phyloP scores from a whole-genome alignment of 208 protist species.

The Leishmania amazonensis region DNA sequence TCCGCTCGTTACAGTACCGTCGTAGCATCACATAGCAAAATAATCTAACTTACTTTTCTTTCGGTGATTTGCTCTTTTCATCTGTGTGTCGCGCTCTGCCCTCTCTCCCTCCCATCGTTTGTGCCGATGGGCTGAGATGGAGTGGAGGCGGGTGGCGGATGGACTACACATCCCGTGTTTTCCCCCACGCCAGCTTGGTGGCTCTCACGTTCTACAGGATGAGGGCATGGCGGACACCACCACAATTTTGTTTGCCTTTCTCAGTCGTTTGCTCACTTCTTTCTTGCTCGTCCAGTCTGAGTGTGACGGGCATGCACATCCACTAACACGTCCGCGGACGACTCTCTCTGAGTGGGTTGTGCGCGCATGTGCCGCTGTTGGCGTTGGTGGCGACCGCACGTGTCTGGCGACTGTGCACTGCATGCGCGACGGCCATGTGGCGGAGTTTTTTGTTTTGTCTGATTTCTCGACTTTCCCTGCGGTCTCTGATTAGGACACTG shows the following conservation, averaged over 20 bases:
- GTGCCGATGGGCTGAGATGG: neutral
- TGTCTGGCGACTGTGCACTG: neutral
- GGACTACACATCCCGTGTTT: neutral
- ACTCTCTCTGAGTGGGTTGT: neutral
- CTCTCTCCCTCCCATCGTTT: neutral
- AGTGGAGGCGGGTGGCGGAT: neutral
- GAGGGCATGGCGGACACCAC: neutral
- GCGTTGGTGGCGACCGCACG: neutral
- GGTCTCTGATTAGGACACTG: neutral
- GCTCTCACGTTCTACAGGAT: neutral
- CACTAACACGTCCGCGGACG: neutral
- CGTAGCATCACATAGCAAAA: neutral
- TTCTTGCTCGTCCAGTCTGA: neutral
- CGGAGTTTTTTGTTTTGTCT: neutral
- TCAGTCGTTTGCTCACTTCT: neutral
- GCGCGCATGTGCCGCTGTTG: neutral
- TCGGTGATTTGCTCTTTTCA: neutral
- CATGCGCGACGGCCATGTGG: neutral
- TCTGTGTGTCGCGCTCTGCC: neutral
- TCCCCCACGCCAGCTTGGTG: neutral
- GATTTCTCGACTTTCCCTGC: neutral
- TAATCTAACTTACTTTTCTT: neutral
- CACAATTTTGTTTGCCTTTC: neutral
- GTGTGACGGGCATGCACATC: neutral
- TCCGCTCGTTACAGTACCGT: neutral